Evolutionary conservation across 495 filamentous ascomycete species (phyloP), one percentile per base, ranked within the genome.

Genomic region (Durotheca rogersii): DNA sequence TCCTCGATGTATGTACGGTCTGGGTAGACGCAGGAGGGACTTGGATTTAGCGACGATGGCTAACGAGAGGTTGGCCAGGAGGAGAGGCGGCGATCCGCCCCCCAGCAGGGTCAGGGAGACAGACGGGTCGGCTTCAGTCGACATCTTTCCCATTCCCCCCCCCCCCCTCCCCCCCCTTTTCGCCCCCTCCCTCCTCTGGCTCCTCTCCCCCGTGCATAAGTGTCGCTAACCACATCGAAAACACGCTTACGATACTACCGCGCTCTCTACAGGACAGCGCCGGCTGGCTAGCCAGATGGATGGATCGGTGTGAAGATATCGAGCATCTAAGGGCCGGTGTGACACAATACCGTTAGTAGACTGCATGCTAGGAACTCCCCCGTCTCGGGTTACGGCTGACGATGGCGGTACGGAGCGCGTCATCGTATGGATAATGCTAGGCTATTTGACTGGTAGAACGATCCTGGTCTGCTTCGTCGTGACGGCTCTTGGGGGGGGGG

Each of bases 291-390:
- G n/a, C n/a, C n/a, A n/a, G n/a, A n/a, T n/a, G n/a, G n/a, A n/a
- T n/a, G n/a, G n/a, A n/a, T n/a, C n/a, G 15, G 23, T 18, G 34
- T 32, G 38, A 29, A 35, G 38, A 47, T 33, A 11, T 35, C 29
- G 18, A 41, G 39, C 4, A 19, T 14, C 4, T 6, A 10, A 9
- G 15, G 14, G 25, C 18, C 25, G 38, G 38, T 37, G 30, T 37
- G 18, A 30, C 14, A 41, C 21, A n/a, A 27, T 20, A 17, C 51
- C 15, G 30, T 35, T n/a, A 16, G 27, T 19, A 12, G 25, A 10
- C 17, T 19, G 15, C 41, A 19, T 6, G 14, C 15, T 18, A 10
- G n/a, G 4, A 3, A n/a, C 19, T 39, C 20, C 4, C 4, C 36
- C 36, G 19, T 39, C 17, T 17, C 7, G 18, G 5, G 19, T 21